These are phyloP conservation scores for Cyclaneusma minus DNA, from an alignment of 2,329 filamentous ascomycete genomes.

Conservation along the genomic window DNA sequence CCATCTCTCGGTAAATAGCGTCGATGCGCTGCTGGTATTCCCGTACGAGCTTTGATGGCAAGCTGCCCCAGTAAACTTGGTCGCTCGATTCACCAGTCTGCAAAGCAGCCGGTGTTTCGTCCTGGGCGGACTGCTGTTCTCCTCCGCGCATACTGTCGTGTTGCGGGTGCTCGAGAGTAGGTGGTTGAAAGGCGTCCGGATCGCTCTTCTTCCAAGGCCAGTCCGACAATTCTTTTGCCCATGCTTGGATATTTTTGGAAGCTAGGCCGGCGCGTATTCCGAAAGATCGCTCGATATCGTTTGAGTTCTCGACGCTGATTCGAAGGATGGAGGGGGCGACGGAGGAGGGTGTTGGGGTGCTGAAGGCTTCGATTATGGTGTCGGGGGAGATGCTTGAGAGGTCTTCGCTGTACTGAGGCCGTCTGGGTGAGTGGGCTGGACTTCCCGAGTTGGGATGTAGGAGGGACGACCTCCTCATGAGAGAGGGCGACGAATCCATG, in stretches of 20 bases:
- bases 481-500: too few species aligned
- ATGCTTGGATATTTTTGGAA: constrained; percentile 55
- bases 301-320: constrained; percentile 45
- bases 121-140: too few species aligned
- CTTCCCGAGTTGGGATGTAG: too few species aligned
- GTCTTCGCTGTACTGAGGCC: too few species aligned
- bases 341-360: constrained; percentile 31
- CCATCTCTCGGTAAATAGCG: constrained; percentile 54
- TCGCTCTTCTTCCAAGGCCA: constrained; percentile 38
- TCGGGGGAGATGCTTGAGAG: constrained; percentile 45
- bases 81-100: constrained; percentile 16
- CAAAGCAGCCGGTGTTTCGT: constrained; percentile 17
- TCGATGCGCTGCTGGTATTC: constrained; percentile 59
- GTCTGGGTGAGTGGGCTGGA: too few species aligned
- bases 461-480: too few species aligned
- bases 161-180: too few species aligned
- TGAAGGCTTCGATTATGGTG: constrained; percentile 44
- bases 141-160: too few species aligned
- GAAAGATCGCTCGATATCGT: constrained; percentile 52
- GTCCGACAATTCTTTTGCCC: constrained; percentile 53
- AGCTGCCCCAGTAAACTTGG: constrained; percentile 57
- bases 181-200: too few species aligned
- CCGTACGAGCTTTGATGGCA: constrained; percentile 47
- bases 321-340: constrained; percentile 38
- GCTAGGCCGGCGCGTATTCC: constrained; percentile 55